phyloP scores from a whole-genome alignment of 306 rosid genomes.

The Vigna hirtella region DNA sequence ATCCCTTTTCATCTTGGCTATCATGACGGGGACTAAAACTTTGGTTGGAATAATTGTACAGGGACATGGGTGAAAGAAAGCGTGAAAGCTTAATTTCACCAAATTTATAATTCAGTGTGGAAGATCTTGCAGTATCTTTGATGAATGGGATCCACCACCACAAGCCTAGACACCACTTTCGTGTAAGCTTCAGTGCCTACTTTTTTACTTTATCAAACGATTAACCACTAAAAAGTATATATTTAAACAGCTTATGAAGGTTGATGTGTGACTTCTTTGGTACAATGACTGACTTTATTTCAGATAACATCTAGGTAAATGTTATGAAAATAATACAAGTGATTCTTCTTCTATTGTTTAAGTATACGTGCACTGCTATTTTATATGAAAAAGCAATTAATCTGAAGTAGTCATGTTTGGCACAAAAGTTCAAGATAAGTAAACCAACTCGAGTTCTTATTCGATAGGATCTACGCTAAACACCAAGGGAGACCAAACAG shows the following conservation, averaged over 20 bases:
- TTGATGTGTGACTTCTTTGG: not conserved
- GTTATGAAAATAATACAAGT: not conserved
- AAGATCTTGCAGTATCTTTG: constrained; percentile 39
- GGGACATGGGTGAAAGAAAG: constrained; percentile 42
- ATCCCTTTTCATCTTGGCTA: constrained; percentile 23
- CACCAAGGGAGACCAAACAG: constrained; percentile 2
- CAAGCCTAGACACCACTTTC: constrained; percentile 24
- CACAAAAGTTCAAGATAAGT: not conserved
- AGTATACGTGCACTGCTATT: not conserved
- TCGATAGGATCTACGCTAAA: not conserved
- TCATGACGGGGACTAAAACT: constrained; percentile 41
- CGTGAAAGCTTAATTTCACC: constrained; percentile 46
- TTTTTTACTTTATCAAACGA: constrained; percentile 31
- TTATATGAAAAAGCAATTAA: constrained; percentile 6
- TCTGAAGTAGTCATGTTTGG: not conserved
- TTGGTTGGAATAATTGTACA: constrained; percentile 47
- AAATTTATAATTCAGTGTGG: constrained; percentile 40
- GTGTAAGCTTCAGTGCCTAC: constrained; percentile 11
- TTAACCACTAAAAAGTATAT: not conserved
- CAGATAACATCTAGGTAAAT: not conserved
- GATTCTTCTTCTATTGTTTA: constrained; percentile 2
- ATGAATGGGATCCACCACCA: constrained; percentile 44
- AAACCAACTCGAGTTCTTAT: not conserved
- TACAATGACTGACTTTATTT: not conserved
- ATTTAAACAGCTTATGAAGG: constrained; percentile 18